Percentiles rank a stretch among this genome's conserved stretches.
phyloP scores from a whole-genome alignment of 805 yeast species.

The Suhomyces pyralidae region DNA sequence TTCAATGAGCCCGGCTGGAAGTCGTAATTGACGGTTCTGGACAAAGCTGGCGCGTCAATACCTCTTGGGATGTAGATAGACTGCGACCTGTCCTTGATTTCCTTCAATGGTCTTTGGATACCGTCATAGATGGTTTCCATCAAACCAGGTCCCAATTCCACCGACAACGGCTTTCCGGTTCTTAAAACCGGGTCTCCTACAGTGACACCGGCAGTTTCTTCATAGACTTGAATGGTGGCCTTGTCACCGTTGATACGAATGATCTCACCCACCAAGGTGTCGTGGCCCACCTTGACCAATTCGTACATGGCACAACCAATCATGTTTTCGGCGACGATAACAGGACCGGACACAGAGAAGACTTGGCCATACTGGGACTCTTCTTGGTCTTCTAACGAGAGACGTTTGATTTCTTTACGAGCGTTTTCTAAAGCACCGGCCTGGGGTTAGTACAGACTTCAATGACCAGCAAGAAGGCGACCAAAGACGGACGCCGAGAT shows the following conservation, averaged over 20 bases:
- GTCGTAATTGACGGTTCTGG: constrained; percentile 78
- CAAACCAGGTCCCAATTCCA: constrained; percentile 98
- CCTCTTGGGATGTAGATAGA: constrained; percentile 99
- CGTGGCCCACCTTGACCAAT: constrained; percentile 96
- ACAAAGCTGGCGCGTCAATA: constrained; percentile 92
- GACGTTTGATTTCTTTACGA: constrained; percentile 85
- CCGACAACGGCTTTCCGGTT: constrained; percentile 98
- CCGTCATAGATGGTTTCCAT: constrained; percentile 99
- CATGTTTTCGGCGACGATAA: constrained; percentile 96
- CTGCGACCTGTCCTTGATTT: constrained; percentile 81
- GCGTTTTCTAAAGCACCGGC: constrained; percentile 98
- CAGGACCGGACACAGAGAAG: constrained; percentile 97
- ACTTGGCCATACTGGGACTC: constrained; percentile 86
- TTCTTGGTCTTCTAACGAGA: constrained; percentile 64
- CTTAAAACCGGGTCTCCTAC: constrained; percentile 98
- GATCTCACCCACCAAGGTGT: constrained; percentile 95
- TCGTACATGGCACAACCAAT: constrained; percentile 99
- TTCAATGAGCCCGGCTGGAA: constrained; percentile 75
- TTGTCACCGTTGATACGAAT: constrained; percentile 95
- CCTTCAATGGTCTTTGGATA: constrained; percentile 96
- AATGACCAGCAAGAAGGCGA: not conserved
- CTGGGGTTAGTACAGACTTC: constrained; percentile 33
- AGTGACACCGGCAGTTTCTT: constrained; percentile 98
- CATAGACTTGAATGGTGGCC: constrained; percentile 98
- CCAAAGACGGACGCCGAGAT: not conserved